These are phyloP conservation scores for Raffaelea deltoideospora DNA, from an alignment of 2,329 filamentous ascomycete genomes.

Conservation along the genomic window DNA sequence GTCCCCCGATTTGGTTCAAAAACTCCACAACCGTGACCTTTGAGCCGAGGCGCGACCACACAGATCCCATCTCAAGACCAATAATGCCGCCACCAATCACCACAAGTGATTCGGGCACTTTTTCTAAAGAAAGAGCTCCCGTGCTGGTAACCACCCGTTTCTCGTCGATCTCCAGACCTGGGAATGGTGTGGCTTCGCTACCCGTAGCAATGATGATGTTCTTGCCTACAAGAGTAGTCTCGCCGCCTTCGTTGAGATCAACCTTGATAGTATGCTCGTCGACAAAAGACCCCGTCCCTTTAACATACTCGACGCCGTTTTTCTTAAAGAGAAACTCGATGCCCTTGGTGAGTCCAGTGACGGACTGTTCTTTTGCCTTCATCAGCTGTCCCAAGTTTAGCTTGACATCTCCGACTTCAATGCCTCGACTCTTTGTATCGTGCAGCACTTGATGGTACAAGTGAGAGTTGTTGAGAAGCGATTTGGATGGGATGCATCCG, in stretches of 20 bases:
- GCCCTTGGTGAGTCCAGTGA: slow-evolving; percentile 81
- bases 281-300: slow-evolving; percentile 76
- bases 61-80: slow-evolving; percentile 93
- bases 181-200: slow-evolving; percentile 90
- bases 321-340: slow-evolving; percentile 98
- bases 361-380: slow-evolving; percentile 95
- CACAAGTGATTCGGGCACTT: slow-evolving; percentile 91
- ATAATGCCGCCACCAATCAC: slow-evolving; percentile 99
- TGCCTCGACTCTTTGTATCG: slow-evolving; percentile 93
- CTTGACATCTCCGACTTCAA: slow-evolving; percentile 93
- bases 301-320: slow-evolving; percentile 96
- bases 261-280: slow-evolving; percentile 88
- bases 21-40: slow-evolving; percentile 98
- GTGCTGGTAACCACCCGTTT: slow-evolving; percentile 96
- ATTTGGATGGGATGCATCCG: slow-evolving; percentile 98
- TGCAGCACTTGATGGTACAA: slow-evolving; percentile 94
- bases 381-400: slow-evolving; percentile 92
- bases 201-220: slow-evolving; percentile 98
- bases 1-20: slow-evolving; percentile 87
- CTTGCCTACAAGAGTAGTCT: slow-evolving; percentile 76
- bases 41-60: slow-evolving; percentile 86
- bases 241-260: slow-evolving; percentile 77
- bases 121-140: slow-evolving; percentile 73
- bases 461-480: slow-evolving; percentile 98
- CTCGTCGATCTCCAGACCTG: slow-evolving; percentile 89